Conservation (phyloP, 805 yeast species). For the Ascoidea rubescens region DNA sequence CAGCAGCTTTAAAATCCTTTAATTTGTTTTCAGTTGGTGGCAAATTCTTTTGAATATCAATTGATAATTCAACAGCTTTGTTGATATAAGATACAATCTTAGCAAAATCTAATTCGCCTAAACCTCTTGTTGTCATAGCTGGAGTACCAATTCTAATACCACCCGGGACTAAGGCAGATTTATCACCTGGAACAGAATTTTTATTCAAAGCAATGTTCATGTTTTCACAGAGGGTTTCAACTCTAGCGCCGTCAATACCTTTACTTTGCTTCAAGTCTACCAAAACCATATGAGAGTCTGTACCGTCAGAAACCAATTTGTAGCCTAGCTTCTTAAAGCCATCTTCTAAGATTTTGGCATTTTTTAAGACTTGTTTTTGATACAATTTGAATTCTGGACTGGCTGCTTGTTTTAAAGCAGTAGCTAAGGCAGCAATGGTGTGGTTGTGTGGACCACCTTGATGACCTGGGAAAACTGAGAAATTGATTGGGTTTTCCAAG, state of each 20-base stretch:
- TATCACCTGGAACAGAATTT: constrained; percentile 94
- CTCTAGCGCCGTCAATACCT: constrained; percentile 87
- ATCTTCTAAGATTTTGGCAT: constrained; percentile 65
- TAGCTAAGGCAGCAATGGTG: constrained; percentile 91
- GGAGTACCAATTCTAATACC: constrained; percentile 97
- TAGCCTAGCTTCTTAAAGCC: constrained; percentile 52
- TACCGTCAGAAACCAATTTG: constrained; percentile 80
- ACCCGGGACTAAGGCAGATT: constrained; percentile 89
- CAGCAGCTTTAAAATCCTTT: constrained; percentile 86
- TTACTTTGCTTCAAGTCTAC: constrained; percentile 66
- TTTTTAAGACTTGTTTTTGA: constrained; percentile 70
- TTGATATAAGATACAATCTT: constrained; percentile 72
- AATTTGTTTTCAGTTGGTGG: constrained; percentile 91
- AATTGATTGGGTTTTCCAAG: constrained; percentile 83
- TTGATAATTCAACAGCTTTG: constrained; percentile 59
- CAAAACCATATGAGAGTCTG: constrained; percentile 87
- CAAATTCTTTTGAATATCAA: constrained; percentile 54
- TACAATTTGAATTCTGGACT: constrained; percentile 81
- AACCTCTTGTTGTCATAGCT: constrained; percentile 96
- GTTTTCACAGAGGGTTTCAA: constrained; percentile 79
- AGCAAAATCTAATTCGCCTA: constrained; percentile 62
- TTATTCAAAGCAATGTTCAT: constrained; percentile 91
- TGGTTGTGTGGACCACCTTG: constrained; percentile 99
- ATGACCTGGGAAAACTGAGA: constrained; percentile 97
- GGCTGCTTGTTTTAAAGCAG: constrained; percentile 84